Evolutionary conservation across 176 grass and related monocot species (phyloP), one percentile per base, ranked within the genome.

Genomic region (Avena sativa): DNA sequence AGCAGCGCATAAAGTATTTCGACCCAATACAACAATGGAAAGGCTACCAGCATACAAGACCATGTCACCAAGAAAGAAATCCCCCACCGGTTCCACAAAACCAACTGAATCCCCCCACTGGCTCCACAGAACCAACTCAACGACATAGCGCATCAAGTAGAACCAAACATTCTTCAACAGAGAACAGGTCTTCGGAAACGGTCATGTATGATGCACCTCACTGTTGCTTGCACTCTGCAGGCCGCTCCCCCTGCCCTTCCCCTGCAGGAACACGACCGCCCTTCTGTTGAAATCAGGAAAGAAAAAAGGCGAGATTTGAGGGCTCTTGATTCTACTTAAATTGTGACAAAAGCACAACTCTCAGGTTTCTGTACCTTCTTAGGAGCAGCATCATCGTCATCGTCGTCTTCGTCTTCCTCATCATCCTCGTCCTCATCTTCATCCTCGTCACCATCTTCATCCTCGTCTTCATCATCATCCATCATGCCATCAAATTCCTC

Each of bases 171-270:
- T 62, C 83, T 76, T 76, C 57, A 72, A 49, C 80, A 79, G 30
- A 85, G 20, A 57, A 79, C 53, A 14, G 71, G 71, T 46, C 78
- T 50, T 40, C 56, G 53, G 66, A 87, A 58, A 81, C 21, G 81
- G 47, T 73, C 49, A 57, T 51, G 5, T 65, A 25, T 40, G 71
- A 40, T 74, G 67, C 59, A 58, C 50, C 71, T 88, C 47, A 97
- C 95, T 97, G 95, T 76, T 97, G 95, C 90, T 94, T 94, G 95
- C 95, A 97, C 43, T 97, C 95, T 3, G 95, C 90, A 1, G 95
- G 95, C 26, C 89, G 92, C 61, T 97, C 95, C n/a, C 91, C 92
- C 61, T 92, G 86, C 43, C 93, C 92, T 87, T 92, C 88, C 14
- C 63, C 86, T 9, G 65, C 88, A 78, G 89, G 73, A 62, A 56